Base-by-base conservation (phyloP, 345 rosid species). In the Melastoma malabathricum region DNA sequence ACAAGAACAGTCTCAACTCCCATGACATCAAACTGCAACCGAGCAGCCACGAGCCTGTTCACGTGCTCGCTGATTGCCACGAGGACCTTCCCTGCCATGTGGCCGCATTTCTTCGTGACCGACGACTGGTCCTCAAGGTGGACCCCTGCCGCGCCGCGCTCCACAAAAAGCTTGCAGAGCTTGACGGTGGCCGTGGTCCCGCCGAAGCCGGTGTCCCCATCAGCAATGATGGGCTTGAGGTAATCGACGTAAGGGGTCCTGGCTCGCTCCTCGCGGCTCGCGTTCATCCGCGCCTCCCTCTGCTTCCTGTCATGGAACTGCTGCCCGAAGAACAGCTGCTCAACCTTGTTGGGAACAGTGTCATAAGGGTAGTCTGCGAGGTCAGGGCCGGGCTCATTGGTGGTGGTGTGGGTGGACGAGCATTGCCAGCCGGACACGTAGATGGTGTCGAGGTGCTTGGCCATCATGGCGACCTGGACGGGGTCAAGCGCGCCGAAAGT, bases 361-460 rank as follows among this genome's bases (percentile, higher is more conserved):
- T 93, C 95, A 10, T 85, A 85, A 0, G 95, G 99, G 50, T 93
- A 93, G 46, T 88, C 99, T 9, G 97, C 94, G n/a, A 83, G 97
- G 69, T 85, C 94, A 0, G 99, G 99, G 17, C 95, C 99, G 2
- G 97, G 99, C 63, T 88, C 97, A 15, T 88, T 88, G 59, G 95
- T 81, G 51, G 71, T 58, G 18, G 95, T 85, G 69, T 88, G 95
- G 10, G 95, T 93, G n/a, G 99, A 93, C 13, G 95, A 93, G 72
- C 99, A 93, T 59, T 93, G 95, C 97, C 99, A 93, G 20, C 99
- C 99, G 3, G 97, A 92, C 58, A 92, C 94, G 19, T 88, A 88
- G 38, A 88, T 83, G 14, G 81, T 65, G 78, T 88, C 97, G 52
- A 88, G 66, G 73, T 83, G 80, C 65, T 83, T 88, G 60, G 90